Conservation (phyloP, 2,329 filamentous ascomycete species). For the Fusarium protoensiforme region DNA sequence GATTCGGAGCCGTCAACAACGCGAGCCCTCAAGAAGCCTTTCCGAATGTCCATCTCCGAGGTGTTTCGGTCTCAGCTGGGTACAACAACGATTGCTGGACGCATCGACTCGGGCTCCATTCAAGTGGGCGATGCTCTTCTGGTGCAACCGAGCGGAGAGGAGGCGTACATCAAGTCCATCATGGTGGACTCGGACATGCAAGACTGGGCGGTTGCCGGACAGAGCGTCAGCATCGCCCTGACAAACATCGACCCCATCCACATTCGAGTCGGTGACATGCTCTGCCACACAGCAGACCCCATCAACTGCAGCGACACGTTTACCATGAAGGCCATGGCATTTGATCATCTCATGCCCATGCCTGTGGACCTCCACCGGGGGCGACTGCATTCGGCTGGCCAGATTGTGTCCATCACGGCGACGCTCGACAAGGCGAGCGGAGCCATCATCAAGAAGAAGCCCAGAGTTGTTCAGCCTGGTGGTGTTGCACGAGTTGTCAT, state of each 20-base stretch:
- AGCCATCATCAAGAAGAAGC: conserved; percentile 81
- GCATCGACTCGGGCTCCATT: conserved; percentile 84
- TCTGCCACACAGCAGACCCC: conserved; percentile 77
- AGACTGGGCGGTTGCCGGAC: conserved; percentile 93
- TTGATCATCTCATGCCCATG: conserved; percentile 91
- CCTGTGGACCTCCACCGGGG: conserved; percentile 90
- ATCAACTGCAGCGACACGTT: conserved; percentile 79
- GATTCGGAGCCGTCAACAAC: conserved; percentile 75
- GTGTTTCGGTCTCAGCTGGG: conserved; percentile 86
- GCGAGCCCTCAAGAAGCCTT: conserved; percentile 78
- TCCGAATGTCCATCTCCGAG: conserved; percentile 89
- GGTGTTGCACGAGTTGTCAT: conserved; percentile 81
- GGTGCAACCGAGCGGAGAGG: conserved; percentile 84
- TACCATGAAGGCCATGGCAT: conserved; percentile 85
- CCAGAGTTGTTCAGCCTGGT: conserved; percentile 83
- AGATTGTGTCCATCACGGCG: conserved; percentile 77
- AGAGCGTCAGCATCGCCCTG: conserved; percentile 87
- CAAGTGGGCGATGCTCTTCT: conserved; percentile 86
- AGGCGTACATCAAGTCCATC: conserved; percentile 82
- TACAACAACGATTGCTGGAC: conserved; percentile 85
- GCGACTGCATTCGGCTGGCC: conserved; percentile 80
- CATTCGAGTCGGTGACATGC: conserved; percentile 84
- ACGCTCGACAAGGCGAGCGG: conserved; percentile 84
- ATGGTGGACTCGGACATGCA: conserved; percentile 77
- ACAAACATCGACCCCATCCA: conserved; percentile 86